Base-by-base conservation (phyloP, 768 basidiomycete genomes). In the Neoboletus brunneissimus region DNA sequence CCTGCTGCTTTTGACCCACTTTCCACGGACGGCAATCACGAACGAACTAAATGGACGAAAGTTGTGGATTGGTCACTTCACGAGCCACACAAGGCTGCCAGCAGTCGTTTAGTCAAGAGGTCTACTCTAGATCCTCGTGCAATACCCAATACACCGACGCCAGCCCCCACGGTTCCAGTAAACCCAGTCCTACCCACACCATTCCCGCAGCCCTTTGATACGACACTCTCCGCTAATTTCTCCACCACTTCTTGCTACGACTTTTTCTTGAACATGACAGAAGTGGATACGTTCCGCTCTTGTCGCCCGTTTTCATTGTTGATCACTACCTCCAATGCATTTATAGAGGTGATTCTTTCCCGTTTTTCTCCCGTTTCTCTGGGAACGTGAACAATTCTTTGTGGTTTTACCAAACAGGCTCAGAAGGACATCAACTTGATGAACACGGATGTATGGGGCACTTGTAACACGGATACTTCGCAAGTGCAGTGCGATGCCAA, bases 261-360 rank as follows among this genome's bases (percentile, higher is more conserved):
- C 43, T 94, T 92, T 71, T 88, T 94, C 68, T 60, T 73, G 16
- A 89, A 88, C 58, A 92, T 94, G 86, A 88, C 89, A 0, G 75
- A 76, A 57, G 71, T 78, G 3, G 46, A 68, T 5, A 64, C 83
- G 0, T 91, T 93, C 66, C 77, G 85, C n/a, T 67, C 78, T n/a
- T 94, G 91, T 67, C 81, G 91, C 8, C 81, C 90, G 0, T 84
- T 93, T 69, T 87, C 88, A 3, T 62, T 92, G 34, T 78, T 93
- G 41, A 67, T 83, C 20, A 74, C 78, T 59, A 77, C 71, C 12
- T 89, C 89, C 5, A 55, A 68, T 20, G 74, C 68, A 13, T 89
- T 89, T 63, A 70, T 80, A 48, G 48, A 76, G 67, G 89, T 88
- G 77, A 77, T 35, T 34, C 37, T 52, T 55, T 38, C n/a, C 27